phyloP scores from a whole-genome alignment of 2,329 filamentous ascomycete genomes.

The Drechslerella dactyloides region DNA sequence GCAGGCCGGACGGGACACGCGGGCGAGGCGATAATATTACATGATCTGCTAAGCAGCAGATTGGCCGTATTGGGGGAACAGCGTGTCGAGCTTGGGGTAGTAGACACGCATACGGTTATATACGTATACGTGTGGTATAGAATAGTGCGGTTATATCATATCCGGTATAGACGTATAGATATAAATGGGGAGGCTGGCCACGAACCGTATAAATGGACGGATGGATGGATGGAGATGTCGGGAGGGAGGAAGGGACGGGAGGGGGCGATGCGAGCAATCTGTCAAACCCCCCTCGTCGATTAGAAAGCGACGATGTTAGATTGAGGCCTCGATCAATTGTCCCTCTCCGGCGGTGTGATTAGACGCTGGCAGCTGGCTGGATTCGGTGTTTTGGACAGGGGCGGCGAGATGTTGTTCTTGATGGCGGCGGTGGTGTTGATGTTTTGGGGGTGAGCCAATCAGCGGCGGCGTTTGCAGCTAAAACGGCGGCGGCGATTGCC shows the following conservation, averaged over 20 bases:
- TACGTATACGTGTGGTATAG: too few relatives aligned
- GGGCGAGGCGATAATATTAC: not conserved
- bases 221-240: too few relatives aligned
- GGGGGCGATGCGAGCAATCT: not conserved
- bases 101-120: too few relatives aligned
- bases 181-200: conserved; percentile 7
- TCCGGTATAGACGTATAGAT: not conserved
- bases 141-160: too few relatives aligned
- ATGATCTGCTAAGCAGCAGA: too few relatives aligned
- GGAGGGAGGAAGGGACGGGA: conserved; percentile 2
- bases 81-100: too few relatives aligned
- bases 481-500: conserved; percentile 23
- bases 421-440: conserved; percentile 11
- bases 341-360: conserved; percentile 5
- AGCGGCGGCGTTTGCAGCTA: conserved; percentile 29
- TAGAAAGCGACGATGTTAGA: not conserved
- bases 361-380: not conserved
- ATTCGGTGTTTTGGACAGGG: not conserved
- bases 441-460: conserved; percentile 12
- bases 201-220: too few relatives aligned
- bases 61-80: not conserved
- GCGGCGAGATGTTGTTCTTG: not conserved
- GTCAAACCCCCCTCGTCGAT: not conserved
- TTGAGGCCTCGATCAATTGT: conserved; percentile 2
- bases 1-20: too few relatives aligned